These are phyloP conservation scores for Candida sp. DNA, from an alignment of 1,139 yeast genomes.

Conservation along the genomic window DNA sequence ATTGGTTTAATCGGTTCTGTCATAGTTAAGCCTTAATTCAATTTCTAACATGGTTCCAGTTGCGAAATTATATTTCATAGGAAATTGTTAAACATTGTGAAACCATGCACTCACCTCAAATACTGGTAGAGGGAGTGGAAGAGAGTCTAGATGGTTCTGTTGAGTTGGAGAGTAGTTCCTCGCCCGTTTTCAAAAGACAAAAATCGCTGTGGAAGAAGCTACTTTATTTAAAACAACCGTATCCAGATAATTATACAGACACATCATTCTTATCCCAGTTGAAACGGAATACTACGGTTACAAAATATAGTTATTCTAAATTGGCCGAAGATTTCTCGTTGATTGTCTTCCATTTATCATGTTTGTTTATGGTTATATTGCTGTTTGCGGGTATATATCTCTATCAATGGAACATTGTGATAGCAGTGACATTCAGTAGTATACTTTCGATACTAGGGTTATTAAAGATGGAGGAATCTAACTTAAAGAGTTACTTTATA, in stretches of 20 bases:
- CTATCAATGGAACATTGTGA: slow-evolving; percentile 40
- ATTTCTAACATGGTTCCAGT: too few species aligned
- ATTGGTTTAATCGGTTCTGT: neutral
- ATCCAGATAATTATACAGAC: slow-evolving; percentile 91
- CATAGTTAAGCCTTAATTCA: neutral
- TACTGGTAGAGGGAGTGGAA: neutral
- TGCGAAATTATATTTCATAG: too few species aligned
- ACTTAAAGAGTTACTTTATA: slow-evolving; percentile 59
- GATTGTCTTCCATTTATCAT: slow-evolving; percentile 63
- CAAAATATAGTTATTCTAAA: slow-evolving; percentile 60
- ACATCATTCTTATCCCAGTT: slow-evolving; percentile 73
- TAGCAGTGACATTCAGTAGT: slow-evolving; percentile 28
- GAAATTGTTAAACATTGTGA: too few species aligned
- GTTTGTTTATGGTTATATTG: slow-evolving; percentile 55
- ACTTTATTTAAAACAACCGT: slow-evolving; percentile 83
- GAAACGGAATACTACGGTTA: slow-evolving; percentile 73
- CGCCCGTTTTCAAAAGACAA: neutral
- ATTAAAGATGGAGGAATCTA: slow-evolving; percentile 6
- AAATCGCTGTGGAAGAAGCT: slow-evolving; percentile 66
- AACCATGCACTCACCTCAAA: neutral
- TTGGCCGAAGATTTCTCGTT: slow-evolving; percentile 67
- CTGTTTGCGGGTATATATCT: slow-evolving; percentile 59
- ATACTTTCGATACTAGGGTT: slow-evolving; percentile 25
- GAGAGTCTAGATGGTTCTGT: neutral
- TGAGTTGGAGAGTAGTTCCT: neutral